Base-by-base conservation (phyloP, 345 rosid genomes). In the Bruguiera parviflora region DNA sequence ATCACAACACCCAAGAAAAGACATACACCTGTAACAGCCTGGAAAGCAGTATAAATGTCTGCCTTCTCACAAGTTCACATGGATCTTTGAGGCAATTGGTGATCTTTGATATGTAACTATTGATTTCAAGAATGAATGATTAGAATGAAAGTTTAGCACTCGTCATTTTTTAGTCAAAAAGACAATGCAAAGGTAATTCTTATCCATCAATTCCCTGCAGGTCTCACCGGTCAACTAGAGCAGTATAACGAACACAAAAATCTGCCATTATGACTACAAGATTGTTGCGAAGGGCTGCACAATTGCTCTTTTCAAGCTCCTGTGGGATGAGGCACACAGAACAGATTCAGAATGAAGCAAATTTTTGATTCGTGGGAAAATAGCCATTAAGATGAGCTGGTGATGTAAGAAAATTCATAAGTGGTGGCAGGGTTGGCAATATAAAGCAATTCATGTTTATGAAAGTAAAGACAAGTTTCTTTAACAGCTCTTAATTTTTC, bases 261-360 rank as follows among this genome's bases (percentile, higher is more conserved):
- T 91, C 98, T 16, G 98, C 85, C 92, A 89, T 84, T 31, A 71
- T 87, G 71, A 94, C 95, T 2, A 94, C 87, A 70, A 94, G 91
- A 81, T 94, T 94, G 79, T 94, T 94, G 78, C 93, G 91, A 70
- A 94, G 88, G 55, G 95, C 83, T 47, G 97, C 92, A 77, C 75
- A 86, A 61, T 94, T 95, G 80, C 97, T 91, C 80, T 78, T 89
- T 68, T 91, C 97, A 79, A 91, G 96, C 79, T 91, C 98, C 98
- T 91, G 83, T 75, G 73, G 61, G 39, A 67, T 58, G 25, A 83
- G 55, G 25, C 15, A 37, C 43, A 69, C 1, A 27, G 29, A 64
- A 39, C 62, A 62, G 63, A 64, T 25, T 62, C 21, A 59, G 58
- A 60, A 49, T 58, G 19, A 19, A 35, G 6, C 13, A 3, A 21